Percentiles rank a stretch among this genome's conserved stretches.
phyloP scores from a whole-genome alignment of 2,329 filamentous ascomycete genomes.

The Cercospora berteroae region DNA sequence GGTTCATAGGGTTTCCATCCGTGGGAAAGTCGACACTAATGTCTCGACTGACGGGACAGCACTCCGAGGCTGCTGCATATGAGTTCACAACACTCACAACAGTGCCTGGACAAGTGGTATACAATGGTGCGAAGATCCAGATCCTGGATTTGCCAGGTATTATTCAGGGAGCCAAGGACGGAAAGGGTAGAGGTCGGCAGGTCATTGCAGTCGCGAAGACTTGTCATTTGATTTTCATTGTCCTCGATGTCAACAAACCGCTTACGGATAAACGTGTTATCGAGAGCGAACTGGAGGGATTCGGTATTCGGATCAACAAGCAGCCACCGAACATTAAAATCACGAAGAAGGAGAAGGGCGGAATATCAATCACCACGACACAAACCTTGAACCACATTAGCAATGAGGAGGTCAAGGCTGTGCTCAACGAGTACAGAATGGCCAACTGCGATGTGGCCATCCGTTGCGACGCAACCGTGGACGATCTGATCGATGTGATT shows the following conservation, averaged over 20 bases:
- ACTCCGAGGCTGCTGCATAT: constrained; percentile 95
- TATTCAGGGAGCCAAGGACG: constrained; percentile 97
- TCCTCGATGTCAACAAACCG: constrained; percentile 97
- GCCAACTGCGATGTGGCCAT: constrained; percentile 96
- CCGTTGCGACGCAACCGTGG: constrained; percentile 93
- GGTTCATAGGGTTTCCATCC: constrained; percentile 97
- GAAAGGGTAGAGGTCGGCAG: constrained; percentile 93
- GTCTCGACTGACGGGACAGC: constrained; percentile 89
- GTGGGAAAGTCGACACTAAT: constrained; percentile 98
- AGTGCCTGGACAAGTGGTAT: constrained; percentile 90
- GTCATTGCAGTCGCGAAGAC: constrained; percentile 99
- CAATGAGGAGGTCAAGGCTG: constrained; percentile 93
- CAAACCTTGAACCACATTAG: constrained; percentile 89
- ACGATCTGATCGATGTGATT: constrained; percentile 93
- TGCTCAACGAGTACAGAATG: constrained; percentile 96
- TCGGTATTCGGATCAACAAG: constrained; percentile 98
- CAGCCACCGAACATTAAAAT: constrained; percentile 96
- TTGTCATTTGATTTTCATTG: constrained; percentile 97
- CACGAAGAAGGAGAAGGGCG: constrained; percentile 99
- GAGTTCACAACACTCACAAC: constrained; percentile 98
- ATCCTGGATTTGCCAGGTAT: constrained; percentile 99
- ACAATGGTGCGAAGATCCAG: constrained; percentile 96
- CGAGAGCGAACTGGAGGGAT: constrained; percentile 91
- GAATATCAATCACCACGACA: constrained; percentile 92
- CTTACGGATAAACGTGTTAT: constrained; percentile 96